Evolutionary conservation across 345 rosid species (phyloP), one percentile per base, ranked within the genome.

Genomic region (Syzygium aromaticum): DNA sequence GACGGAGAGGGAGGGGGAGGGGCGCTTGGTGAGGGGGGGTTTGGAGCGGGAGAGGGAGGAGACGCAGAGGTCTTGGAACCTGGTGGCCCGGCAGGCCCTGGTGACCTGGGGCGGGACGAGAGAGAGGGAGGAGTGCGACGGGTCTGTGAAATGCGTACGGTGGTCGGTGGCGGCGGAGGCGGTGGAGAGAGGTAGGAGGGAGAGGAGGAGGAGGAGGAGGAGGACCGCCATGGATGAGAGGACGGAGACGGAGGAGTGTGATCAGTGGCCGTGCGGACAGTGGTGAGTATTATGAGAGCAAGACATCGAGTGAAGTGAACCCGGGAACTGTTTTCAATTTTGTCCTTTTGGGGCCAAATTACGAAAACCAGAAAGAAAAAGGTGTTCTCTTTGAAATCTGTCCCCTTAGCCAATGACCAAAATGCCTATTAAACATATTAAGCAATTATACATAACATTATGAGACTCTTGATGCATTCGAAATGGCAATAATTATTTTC

Each of bases 1-100:
- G 90, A 95, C 87, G 84, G 94, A 94, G 25, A 91, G 77, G 0
- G 98, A 91, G 53, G 91, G 93, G 0, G 99, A 52, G 86, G 86
- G 38, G 25, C 5, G 84, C 61, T 85, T 54, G 33, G 85, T 21
- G 38, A 51, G 40, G 86, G 59, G 83, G 38, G 25, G 28, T 6
- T 40, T 88, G 80, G 87, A 57, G 16, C 52, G 59, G 38, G 82
- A 25, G 85, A 92, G 85, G 11, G 93, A 90, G 11, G 93, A 86
- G 1, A 28, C 51, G 87, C 94, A 92, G 86, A 67, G 33, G 87
- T 88, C 91, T 7, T 88, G 92, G 89, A 90, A 90, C 40, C 93
- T 52, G 59, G 94, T 91, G 88, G 94, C 93, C 73, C 88, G 85
- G 86, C 94, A 92, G 52, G 94, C 92, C 33, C 54, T 90, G 84